Conservation (phyloP, 352 stramenopile species). For the Globisporangium nodosum region DNA sequence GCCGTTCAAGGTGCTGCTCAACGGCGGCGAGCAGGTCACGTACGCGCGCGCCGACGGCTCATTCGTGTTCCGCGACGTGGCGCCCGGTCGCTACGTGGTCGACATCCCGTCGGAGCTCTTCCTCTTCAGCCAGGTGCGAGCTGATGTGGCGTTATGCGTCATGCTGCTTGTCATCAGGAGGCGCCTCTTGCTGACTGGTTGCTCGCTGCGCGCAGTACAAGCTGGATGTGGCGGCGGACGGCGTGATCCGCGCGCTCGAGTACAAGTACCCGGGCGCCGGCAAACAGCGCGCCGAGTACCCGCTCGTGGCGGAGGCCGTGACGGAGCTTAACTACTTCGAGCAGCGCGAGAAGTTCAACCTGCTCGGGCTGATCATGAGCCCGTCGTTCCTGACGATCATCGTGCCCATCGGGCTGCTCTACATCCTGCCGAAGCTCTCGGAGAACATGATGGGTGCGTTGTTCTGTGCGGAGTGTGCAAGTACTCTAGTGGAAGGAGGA, state of each 20-base stretch:
- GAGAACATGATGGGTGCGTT: constrained; percentile 70
- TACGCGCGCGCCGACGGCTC: constrained; percentile 60
- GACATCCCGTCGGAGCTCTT: constrained; percentile 60
- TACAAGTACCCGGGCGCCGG: constrained; percentile 76
- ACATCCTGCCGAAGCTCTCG: constrained; percentile 75
- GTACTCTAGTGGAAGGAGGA: not conserved
- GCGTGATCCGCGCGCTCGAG: constrained; percentile 32
- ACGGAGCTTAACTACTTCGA: constrained; percentile 80
- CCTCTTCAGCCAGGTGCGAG: constrained; percentile 62
- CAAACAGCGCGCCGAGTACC: constrained; percentile 56
- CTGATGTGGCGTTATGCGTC: not conserved
- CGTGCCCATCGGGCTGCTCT: constrained; percentile 69
- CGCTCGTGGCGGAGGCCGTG: constrained; percentile 53
- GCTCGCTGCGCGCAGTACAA: not conserved
- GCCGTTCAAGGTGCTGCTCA: constrained; percentile 61
- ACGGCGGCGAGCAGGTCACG: constrained; percentile 64
- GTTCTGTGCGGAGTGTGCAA: not conserved
- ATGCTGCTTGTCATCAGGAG: not conserved
- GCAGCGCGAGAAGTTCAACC: constrained; percentile 77
- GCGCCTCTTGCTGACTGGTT: not conserved
- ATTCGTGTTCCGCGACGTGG: constrained; percentile 73
- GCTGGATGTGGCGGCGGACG: constrained; percentile 10
- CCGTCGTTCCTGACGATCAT: constrained; percentile 80
- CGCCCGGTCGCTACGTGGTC: constrained; percentile 64
- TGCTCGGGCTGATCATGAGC: constrained; percentile 69